A percentile compares a stretch with the other conserved stretches of the same genome.
Evolutionary conservation across 2,329 filamentous ascomycete species (phyloP).

Genomic region (Cryoendolithus antarcticus): DNA sequence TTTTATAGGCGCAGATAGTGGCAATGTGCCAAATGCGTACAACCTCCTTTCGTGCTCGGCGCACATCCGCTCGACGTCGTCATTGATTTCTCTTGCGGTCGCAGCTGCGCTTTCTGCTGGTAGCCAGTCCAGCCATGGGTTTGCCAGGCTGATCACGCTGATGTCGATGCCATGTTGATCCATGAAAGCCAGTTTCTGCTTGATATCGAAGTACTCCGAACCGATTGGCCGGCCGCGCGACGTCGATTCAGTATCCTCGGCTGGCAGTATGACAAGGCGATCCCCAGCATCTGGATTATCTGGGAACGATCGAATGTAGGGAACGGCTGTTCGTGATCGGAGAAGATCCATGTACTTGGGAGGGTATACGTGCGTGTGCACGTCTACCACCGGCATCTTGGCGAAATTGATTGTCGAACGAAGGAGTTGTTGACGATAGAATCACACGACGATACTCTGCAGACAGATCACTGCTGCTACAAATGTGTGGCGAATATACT

Average conservation of each 20-base stretch:
- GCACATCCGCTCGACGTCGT: conserved; percentile 66
- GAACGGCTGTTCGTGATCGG: conserved; percentile 47
- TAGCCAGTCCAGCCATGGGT: conserved; percentile 89
- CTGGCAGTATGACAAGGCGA: conserved; percentile 37
- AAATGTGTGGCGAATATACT: too few species aligned
- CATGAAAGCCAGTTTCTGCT: conserved; percentile 79
- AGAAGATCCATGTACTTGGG: conserved; percentile 47
- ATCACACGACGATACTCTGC: too few species aligned
- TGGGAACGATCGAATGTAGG: conserved; percentile 56
- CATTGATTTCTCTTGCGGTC: conserved; percentile 59
- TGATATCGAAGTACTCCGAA: conserved; percentile 67
- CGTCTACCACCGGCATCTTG: conserved; percentile 38
- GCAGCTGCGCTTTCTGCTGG: conserved; percentile 45
- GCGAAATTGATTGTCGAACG: not conserved
- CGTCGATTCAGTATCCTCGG: conserved; percentile 21
- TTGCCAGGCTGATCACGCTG: conserved; percentile 78
- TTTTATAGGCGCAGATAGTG: conserved; percentile 53
- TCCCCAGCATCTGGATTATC: conserved; percentile 39
- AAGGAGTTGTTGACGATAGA: too few species aligned
- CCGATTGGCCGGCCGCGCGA: conserved; percentile 69
- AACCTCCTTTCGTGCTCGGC: conserved; percentile 51
- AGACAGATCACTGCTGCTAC: too few species aligned
- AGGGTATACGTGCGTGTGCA: conserved; percentile 54
- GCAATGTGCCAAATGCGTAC: conserved; percentile 74
- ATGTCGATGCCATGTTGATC: conserved; percentile 69